Evolutionary conservation across 1,139 yeast species (phyloP), one percentile per base, ranked within the genome.

Genomic region (Magnusiomyces fungicola): DNA sequence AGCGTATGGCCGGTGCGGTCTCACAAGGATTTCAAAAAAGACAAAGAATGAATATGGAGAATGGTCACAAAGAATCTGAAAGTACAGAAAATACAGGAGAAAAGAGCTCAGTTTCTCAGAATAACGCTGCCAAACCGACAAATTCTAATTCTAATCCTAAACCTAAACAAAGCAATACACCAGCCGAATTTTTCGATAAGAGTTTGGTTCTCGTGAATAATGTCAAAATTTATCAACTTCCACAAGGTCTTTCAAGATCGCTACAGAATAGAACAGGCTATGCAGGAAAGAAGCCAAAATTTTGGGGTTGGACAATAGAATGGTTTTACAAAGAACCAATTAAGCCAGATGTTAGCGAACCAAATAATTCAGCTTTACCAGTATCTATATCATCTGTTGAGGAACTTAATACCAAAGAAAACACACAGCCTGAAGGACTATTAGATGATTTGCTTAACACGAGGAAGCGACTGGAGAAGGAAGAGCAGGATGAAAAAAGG

Each of bases 221-320:
- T 6, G 84, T 78, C 4, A 66, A 69, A 18, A 75, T 82, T 27
- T 64, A 66, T 39, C 61, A 68, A 45, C 64, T 85, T 27, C 96
- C 96, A 0, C 67, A 70, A 16, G 96, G 95, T 0, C 86, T 89
- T 95, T 75, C 80, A 24, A 69, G 96, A 49, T 74, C 88, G 2
- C 60, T 64, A 9, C 64, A 71, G 51, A 90, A 90, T 62, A 83
- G 81, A 59, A 78, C 92, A 0, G 82, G 83, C 1, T 85, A 80
- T 73, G 92, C 87, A 60, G 80, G 80, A 62, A 76, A 78, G 57
- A 69, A 73, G 56, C 77, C 80, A 43, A 66, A 76, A 25, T 83
- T 77, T 43, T 59, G 53, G 62, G 76, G 76, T 21, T 89, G 97
- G 96, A 83, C 96, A 0, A 65, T 88, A 0, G 95, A 89, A 62